Base-by-base conservation (phyloP, 352 stramenopile genomes). In the Pelagophyceae sp. region DNA sequence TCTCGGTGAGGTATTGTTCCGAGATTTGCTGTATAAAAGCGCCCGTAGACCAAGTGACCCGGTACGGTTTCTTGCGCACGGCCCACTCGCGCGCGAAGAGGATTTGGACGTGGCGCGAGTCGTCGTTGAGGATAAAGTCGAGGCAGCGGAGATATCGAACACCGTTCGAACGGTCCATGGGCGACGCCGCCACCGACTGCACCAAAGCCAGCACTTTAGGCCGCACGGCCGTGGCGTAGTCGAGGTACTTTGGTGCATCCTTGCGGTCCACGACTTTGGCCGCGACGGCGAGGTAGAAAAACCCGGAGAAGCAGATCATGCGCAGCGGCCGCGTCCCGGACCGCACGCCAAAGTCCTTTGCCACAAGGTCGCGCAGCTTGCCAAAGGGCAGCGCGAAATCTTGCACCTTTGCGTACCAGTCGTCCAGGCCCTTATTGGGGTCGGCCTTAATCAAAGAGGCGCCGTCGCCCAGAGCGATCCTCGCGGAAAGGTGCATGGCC, bases 61-160 rank as follows among this genome's bases (percentile, higher is more conserved):
- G 35, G 35, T 72, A 72, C 29, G 35, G 31, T 29, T 72, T 2
- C 31, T 45, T 45, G 29, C 35, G 29, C 5, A 72, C 29, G 31
- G 11, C 3, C 63, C 63, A 72, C 63, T 72, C 63, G 63, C 63
- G 63, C 35, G 35, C 63, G 63, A 72, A 72, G 31, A 72, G 63
- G 31, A 72, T 5, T 15, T 38, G 15, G 31, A 72, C 63, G 63
- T 45, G 6, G 6, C 6, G 17, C 31, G 63, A 1, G 63, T 72
- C 35, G 6, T 72, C 35, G 63, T 3, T 29, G 6, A 45, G 6
- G 31, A 72, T 3, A 29, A 38, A 72, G 63, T 72, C 63, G 63
- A 72, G 63, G 27, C 29, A 38, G 11, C n/a, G 1, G 29, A 72
- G 27, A 15, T 45, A 72, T 3, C 63, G 63, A 15, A 72, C 35